Evolutionary conservation across 1,284 basidiomycete species (phyloP).

Genomic region (Irpex lacteus): DNA sequence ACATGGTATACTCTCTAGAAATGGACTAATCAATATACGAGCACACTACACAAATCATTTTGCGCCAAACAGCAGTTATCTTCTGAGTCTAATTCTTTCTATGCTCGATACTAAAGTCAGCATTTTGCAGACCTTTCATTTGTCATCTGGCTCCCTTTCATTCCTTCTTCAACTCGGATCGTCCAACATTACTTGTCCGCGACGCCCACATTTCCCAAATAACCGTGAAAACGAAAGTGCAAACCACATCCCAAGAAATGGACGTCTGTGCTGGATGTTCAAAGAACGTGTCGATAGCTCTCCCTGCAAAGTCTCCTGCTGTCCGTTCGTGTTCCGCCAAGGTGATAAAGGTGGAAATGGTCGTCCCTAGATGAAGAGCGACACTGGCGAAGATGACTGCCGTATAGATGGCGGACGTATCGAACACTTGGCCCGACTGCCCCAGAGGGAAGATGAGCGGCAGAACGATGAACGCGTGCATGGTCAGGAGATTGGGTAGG

Average conservation of each 20-base stretch:
- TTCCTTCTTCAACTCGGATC: no score
- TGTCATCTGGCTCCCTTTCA: no score
- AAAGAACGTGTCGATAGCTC: constrained; percentile 35
- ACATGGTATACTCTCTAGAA: no score
- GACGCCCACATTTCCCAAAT: constrained; percentile 28
- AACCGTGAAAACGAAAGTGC: constrained; percentile 45
- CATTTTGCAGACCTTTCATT: no score
- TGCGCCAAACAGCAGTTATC: no score
- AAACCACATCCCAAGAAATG: constrained; percentile 66
- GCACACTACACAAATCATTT: no score
- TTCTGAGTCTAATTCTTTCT: no score
- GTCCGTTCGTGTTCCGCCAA: constrained; percentile 9
- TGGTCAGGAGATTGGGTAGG: constrained; percentile 57
- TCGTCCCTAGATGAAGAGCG: constrained; percentile 32
- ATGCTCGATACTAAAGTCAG: no score
- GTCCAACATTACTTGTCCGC: no score
- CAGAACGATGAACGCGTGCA: constrained; percentile 60
- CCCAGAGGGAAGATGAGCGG: constrained; percentile 40
- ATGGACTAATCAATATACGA: no score
- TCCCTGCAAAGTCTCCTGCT: constrained; percentile 20
- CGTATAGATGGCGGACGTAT: constrained; percentile 34
- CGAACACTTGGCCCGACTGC: constrained; percentile 18
- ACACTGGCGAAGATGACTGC: constrained; percentile 34
- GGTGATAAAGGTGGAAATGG: constrained; percentile 29
- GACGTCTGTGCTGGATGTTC: constrained; percentile 64